These are phyloP conservation scores for Ceratobasidium sp. DNA, from an alignment of 1,284 basidiomycete species.

Conservation along the genomic window DNA sequence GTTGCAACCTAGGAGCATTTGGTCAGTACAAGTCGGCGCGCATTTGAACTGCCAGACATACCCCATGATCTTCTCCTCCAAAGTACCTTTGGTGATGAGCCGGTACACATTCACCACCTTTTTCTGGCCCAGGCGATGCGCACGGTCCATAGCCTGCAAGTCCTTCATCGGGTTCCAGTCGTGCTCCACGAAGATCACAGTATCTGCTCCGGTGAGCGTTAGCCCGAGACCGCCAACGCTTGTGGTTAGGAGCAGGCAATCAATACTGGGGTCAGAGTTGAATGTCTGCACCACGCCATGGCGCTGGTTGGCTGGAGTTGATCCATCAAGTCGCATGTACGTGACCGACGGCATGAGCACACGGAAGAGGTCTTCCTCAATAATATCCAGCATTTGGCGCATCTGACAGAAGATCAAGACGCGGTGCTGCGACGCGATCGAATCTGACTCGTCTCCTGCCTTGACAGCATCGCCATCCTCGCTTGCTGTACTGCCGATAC, in stretches of 20 bases:
- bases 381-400: slow-evolving; percentile 99
- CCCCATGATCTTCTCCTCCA: slow-evolving; percentile 99
- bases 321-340: slow-evolving; percentile 97
- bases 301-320: slow-evolving; percentile 89
- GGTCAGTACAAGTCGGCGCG: slow-evolving; percentile 36
- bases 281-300: slow-evolving; percentile 98
- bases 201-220: slow-evolving; percentile 98
- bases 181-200: slow-evolving; percentile 99
- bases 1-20: slow-evolving; percentile 77
- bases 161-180: slow-evolving; percentile 99
- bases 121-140: slow-evolving; percentile 98
- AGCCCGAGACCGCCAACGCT: slow-evolving; percentile 97
- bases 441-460: slow-evolving; percentile 54
- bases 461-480: slow-evolving; percentile 48
- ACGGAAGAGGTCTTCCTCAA: slow-evolving; percentile 94
- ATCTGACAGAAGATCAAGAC: slow-evolving; percentile 99
- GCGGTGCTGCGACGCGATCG: slow-evolving; percentile 90
- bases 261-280: slow-evolving; percentile 97
- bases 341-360: slow-evolving; percentile 94
- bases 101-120: slow-evolving; percentile 99
- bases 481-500: slow-evolving; percentile 75
- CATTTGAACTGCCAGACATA: slow-evolving; percentile 60
- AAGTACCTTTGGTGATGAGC: slow-evolving; percentile 94
- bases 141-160: slow-evolving; percentile 99
- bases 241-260: slow-evolving; percentile 95